Evolutionary conservation across 1,139 yeast genomes (phyloP), one percentile per base, ranked within the genome.

Genomic region (Arxiozyma telluris): DNA sequence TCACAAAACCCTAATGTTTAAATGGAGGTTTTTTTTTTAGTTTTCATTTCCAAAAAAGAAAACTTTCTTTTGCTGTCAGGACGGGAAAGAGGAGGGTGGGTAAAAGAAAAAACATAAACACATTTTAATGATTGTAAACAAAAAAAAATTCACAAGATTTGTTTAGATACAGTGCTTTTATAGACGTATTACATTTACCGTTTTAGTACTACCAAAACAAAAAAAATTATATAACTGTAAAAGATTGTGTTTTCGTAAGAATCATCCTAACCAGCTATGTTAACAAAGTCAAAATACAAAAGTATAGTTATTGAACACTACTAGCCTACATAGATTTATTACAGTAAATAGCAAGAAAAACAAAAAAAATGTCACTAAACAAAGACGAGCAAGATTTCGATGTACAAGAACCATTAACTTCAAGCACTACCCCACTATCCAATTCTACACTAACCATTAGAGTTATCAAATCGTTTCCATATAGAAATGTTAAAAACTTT

Each of bases 381-480:
- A 20, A 20, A 8, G 25, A 7, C 6, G 41, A 45, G 27, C 30
- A 30, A 30, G 61, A 63, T 44, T 66, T 54, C 46, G 68, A 66
- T 48, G 44, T 54, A n/a, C 62, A 62, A 46, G 75, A 72, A 56
- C 76, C 76, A 8, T 56, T 72, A 23, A 72, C 73, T 2, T 68
- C 72, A 4, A 66, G 68, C 6, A 66, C 70, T 8, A 70, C 64
- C 49, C 68, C 67, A 22, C 57, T 72, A 11, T 59, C 73, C 3
- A 66, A 64, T 66, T 84, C 96, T 0, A 80, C 89, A 21, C 69
- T 93, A 49, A 93, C 98, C 0, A 77, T 94, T 12, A 80, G 99
- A 53, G 81, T 93, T 34, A 80, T 93, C 66, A 91, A 91, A 68
- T 89, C 97, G 0, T 93, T 93, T 67, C 94, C 95, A 20, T 91